Percentiles rank a stretch among this genome's conserved stretches.
phyloP scores from a whole-genome alignment of 108 stramenopile genomes.

The Thalassiosira profunda region DNA sequence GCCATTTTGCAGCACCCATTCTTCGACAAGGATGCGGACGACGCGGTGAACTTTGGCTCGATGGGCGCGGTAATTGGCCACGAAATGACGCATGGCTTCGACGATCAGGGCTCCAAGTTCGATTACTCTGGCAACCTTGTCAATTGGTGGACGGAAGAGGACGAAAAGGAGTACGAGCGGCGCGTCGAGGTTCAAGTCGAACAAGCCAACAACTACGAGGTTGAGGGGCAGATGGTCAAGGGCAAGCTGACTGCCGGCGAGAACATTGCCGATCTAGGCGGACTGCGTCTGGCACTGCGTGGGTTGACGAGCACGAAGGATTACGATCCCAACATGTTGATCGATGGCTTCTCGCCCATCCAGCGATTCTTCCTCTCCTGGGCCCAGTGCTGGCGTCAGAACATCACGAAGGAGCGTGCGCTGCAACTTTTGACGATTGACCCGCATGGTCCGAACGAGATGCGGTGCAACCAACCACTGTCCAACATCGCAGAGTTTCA shows the following conservation, averaged over 20 bases:
- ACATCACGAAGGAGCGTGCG: constrained; percentile 74
- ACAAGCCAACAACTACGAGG: constrained; percentile 72
- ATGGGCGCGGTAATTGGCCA: constrained; percentile 84
- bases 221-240: constrained; percentile 65
- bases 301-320: constrained; percentile 46
- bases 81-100: constrained; percentile 93
- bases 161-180: constrained; percentile 67
- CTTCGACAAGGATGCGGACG: constrained; percentile 77
- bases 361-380: constrained; percentile 82
- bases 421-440: constrained; percentile 84
- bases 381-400: constrained; percentile 83
- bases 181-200: constrained; percentile 81
- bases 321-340: constrained; percentile 35
- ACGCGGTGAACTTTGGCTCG: constrained; percentile 80
- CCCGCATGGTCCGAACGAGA: constrained; percentile 87
- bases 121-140: constrained; percentile 77
- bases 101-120: constrained; percentile 90
- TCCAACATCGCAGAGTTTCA: constrained; percentile 82
- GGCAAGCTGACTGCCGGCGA: constrained; percentile 86
- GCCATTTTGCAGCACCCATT: constrained; percentile 91
- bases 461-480: constrained; percentile 81
- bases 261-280: constrained; percentile 82
- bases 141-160: constrained; percentile 88
- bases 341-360: constrained; percentile 75
- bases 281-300: constrained; percentile 68